Evolutionary conservation across 352 stramenopile species (phyloP), one percentile per base, ranked within the genome.

Genomic region (Globisporangium ultimum): DNA sequence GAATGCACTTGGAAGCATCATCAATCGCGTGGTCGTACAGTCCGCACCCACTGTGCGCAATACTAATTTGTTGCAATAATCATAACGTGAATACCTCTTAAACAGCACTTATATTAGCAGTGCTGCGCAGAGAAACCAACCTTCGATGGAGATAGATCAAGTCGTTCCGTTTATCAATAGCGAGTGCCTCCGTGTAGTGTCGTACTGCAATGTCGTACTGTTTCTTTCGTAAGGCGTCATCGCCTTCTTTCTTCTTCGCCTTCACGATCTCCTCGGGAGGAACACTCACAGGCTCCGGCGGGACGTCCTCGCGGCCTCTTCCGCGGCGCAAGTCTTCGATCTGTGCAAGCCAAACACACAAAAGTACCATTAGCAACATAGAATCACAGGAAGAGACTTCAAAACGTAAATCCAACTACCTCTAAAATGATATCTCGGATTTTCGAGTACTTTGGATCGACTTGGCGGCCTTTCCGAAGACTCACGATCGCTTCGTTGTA

Each of bases 381-480:
- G 11, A 28, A 14, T 40, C 14, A 0, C 10, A 11, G 1, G 34
- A 11, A 14, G 20, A 3, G 14, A 32, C 43, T 55, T 28, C 13
- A 45, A 46, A 7, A 18, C 11, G 24, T 20, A 41, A 7, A 24
- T 24, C 14, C 9, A 20, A 21, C 21, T 42, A 91, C 72, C 63
- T 92, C 79, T 10, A 45, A 54, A 14, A 93, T 70, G 15, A 80
- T 62, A 40, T 84, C 66, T 3, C 69, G 71, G 56, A 94, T 67
- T 61, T 91, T 85, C 2, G 60, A 57, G 48, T 87, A 88, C 55
- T 88, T 78, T 10, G 84, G 84, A 43, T 94, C 82, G 8, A 94
- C 79, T 60, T 90, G 72, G 11, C 75, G 76, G 13, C 82, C 84
- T 46, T 87, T 88, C 20, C 76, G 80, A 1, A 94, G 66, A 13